These are phyloP conservation scores for Nevesoporus exiguus DNA, from an alignment of 768 basidiomycete species.

Conservation along the genomic window DNA sequence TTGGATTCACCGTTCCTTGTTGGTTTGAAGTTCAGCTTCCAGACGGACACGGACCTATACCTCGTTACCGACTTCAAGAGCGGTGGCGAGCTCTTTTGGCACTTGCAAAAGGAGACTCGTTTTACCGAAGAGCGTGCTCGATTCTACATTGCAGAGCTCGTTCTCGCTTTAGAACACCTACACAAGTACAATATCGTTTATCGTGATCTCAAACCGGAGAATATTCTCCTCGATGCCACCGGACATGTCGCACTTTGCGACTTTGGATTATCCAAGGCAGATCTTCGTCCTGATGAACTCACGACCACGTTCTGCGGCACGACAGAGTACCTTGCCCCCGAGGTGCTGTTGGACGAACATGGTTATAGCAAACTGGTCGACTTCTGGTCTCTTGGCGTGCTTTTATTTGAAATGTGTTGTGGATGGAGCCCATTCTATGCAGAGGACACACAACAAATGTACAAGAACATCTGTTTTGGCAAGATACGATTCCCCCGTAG, in stretches of 20 bases:
- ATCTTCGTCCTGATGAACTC: constrained; percentile 87
- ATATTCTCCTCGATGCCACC: constrained; percentile 96
- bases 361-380: constrained; percentile 99
- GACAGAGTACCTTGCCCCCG: constrained; percentile 97
- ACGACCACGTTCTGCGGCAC: constrained; percentile 99
- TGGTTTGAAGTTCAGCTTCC: constrained; percentile 97
- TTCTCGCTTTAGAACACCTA: constrained; percentile 92
- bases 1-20: constrained; percentile 96
- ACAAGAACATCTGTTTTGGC: constrained; percentile 97
- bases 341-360: constrained; percentile 97
- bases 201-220: constrained; percentile 97
- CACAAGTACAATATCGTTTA: constrained; percentile 97
- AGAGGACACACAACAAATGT: constrained; percentile 99
- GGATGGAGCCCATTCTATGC: constrained; percentile 99
- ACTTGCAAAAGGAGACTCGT: constrained; percentile 91
- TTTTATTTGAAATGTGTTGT: constrained; percentile 99
- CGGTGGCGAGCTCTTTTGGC: constrained; percentile 98
- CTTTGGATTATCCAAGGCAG: constrained; percentile 96
- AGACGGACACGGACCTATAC: constrained; percentile 92
- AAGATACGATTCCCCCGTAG: constrained; percentile 98
- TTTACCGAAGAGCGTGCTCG: constrained; percentile 91
- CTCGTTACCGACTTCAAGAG: constrained; percentile 99
- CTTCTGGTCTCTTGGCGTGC: constrained; percentile 95
- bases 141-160: constrained; percentile 95
- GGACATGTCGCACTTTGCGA: constrained; percentile 98